Percentiles rank a stretch among this genome's conserved stretches.
phyloP scores from a whole-genome alignment of 2,329 filamentous ascomycete genomes.

The Penicillium olsonii region DNA sequence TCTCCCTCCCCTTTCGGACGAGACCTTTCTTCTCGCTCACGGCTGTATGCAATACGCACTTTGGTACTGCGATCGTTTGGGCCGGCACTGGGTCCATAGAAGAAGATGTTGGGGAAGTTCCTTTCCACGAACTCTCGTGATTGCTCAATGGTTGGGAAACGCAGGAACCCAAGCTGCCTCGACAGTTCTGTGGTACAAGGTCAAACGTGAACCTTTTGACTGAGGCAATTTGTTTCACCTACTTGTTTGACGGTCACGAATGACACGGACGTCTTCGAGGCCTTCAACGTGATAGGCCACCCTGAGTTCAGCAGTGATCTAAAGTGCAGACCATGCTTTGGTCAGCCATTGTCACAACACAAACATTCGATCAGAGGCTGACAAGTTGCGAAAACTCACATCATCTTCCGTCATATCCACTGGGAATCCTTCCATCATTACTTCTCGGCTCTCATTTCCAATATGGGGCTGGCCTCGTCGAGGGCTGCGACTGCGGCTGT shows the following conservation, averaged over 20 bases:
- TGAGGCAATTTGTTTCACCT: conserved; percentile 15
- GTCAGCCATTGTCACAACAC: background rate
- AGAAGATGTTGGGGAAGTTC: conserved; percentile 52
- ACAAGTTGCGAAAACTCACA: conserved; percentile 44
- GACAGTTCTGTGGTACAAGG: conserved; percentile 49
- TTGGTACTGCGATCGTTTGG: conserved; percentile 45
- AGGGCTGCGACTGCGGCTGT: conserved; percentile 38
- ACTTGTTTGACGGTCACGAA: conserved; percentile 62
- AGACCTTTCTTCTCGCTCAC: conserved; percentile 54
- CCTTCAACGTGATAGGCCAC: conserved; percentile 53
- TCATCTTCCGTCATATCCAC: conserved; percentile 53
- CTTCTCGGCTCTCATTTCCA: conserved; percentile 49
- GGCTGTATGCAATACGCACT: conserved; percentile 56
- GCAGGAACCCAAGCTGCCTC: conserved; percentile 58
- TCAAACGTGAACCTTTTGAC: background rate
- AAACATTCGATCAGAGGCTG: too few relatives aligned
- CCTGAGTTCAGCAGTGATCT: conserved; percentile 59
- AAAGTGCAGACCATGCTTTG: conserved; percentile 25
- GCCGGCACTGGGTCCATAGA: conserved; percentile 48
- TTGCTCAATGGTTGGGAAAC: conserved; percentile 52
- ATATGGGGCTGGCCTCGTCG: conserved; percentile 41
- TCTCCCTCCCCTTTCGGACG: conserved; percentile 54
- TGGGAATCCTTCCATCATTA: conserved; percentile 54
- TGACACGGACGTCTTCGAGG: conserved; percentile 60
- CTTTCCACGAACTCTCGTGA: conserved; percentile 56